phyloP scores from a whole-genome alignment of 2,329 filamentous ascomycete species.

The Truncatella angustata region DNA sequence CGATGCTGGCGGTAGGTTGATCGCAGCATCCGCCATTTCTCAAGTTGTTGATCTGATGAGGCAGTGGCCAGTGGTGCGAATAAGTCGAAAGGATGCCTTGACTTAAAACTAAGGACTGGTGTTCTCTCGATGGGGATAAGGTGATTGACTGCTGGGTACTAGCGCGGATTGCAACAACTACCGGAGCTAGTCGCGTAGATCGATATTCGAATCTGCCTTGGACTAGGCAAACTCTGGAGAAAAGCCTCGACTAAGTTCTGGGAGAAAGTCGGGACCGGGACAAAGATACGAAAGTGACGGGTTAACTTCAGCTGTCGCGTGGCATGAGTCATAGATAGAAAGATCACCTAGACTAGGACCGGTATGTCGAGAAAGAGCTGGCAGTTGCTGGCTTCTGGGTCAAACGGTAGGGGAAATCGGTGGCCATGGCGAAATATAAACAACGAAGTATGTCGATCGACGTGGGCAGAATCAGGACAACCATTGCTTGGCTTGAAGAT shows the following conservation, averaged over 20 bases:
- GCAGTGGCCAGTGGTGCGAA: neutral
- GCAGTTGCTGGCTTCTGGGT: neutral
- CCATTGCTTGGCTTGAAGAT: neutral
- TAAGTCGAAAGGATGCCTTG: neutral
- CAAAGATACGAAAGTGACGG: neutral
- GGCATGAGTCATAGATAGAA: neutral
- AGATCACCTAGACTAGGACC: neutral
- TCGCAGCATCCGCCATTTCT: neutral
- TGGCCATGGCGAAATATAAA: neutral
- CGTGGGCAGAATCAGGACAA: neutral
- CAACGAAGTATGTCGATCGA: neutral
- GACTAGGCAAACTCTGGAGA: neutral
- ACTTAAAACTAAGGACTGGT: neutral
- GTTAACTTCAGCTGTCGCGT: neutral
- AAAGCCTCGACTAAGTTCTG: neutral
- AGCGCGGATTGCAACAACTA: neutral
- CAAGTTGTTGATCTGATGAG: neutral
- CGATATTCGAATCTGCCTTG: neutral
- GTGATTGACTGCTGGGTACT: neutral
- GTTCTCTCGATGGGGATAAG: neutral
- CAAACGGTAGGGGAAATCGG: neutral
- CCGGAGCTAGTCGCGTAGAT: neutral
- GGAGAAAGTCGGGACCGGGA: neutral
- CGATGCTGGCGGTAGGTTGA: neutral
- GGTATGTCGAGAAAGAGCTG: neutral